A percentile compares a stretch with the other conserved stretches of the same genome.
Conservation (phyloP, 2,329 filamentous ascomycete species). For the Pseudopithomyces chartarum region DNA sequence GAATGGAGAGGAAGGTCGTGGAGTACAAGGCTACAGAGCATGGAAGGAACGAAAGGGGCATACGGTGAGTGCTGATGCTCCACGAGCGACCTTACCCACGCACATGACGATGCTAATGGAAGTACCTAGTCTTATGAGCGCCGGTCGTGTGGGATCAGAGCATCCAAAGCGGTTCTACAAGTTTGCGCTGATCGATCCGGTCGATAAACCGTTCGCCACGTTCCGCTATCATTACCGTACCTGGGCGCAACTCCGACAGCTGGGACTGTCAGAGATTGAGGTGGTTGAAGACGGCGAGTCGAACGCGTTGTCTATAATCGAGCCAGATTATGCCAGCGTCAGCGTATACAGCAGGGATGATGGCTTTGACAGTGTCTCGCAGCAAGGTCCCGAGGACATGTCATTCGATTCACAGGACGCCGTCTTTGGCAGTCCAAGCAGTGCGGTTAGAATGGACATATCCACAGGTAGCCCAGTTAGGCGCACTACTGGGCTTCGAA, state of each 20-base stretch:
- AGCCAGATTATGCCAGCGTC: slow-evolving; percentile 19
- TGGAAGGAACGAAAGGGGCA: slow-evolving; percentile 21
- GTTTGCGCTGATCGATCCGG: slow-evolving; percentile 55
- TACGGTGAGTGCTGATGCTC: slow-evolving; percentile 33
- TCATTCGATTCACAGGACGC: neutral
- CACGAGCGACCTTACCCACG: too few species aligned
- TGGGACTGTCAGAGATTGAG: slow-evolving; percentile 28
- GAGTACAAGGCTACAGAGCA: slow-evolving; percentile 29
- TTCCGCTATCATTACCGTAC: slow-evolving; percentile 50
- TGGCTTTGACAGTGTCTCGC: neutral
- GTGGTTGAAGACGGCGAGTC: slow-evolving; percentile 18
- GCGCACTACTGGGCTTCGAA: neutral
- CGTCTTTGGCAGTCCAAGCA: neutral
- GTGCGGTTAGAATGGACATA: slow-evolving; percentile 15
- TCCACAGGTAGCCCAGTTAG: slow-evolving; percentile 16
- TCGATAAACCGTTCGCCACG: slow-evolving; percentile 53
- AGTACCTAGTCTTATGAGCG: slow-evolving; percentile 44
- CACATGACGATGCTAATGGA: slow-evolving; percentile 16
- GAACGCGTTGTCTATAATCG: slow-evolving; percentile 31
- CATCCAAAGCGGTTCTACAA: slow-evolving; percentile 54
- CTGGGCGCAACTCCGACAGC: slow-evolving; percentile 29
- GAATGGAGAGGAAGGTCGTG: slow-evolving; percentile 37
- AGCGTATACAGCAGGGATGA: neutral
- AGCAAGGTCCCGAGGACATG: neutral
- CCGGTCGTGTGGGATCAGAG: slow-evolving; percentile 43